Evolutionary conservation across 2,329 filamentous ascomycete genomes (phyloP).

Genomic region (Ascochyta rabiei): DNA sequence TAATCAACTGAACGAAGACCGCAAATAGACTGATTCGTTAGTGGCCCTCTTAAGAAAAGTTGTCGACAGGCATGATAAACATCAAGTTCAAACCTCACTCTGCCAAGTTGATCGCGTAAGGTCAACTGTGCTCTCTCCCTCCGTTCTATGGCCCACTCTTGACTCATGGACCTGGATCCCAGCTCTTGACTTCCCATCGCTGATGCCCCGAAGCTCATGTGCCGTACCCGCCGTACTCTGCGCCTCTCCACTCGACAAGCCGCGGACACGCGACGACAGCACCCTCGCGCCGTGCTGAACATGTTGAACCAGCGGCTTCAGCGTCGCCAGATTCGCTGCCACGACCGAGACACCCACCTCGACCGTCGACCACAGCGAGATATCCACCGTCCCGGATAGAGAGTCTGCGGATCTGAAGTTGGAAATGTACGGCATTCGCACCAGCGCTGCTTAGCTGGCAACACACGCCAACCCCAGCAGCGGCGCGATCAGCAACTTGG

Average conservation of each 20-base stretch:
- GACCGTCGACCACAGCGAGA: conserved; percentile 26
- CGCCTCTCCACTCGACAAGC: background rate
- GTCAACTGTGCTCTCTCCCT: background rate
- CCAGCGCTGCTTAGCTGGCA: conserved; percentile 22
- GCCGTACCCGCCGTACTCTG: background rate
- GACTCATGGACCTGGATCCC: background rate
- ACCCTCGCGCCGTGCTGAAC: background rate
- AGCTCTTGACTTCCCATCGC: background rate
- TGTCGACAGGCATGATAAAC: too few relatives aligned
- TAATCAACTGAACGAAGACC: too few relatives aligned
- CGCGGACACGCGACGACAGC: background rate
- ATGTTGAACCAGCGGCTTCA: conserved; percentile 16
- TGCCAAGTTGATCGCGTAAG: background rate
- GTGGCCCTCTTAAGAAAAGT: too few relatives aligned
- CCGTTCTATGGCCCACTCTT: background rate
- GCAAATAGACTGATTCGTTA: too few relatives aligned
- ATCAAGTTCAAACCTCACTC: background rate
- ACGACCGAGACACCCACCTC: conserved; percentile 21
- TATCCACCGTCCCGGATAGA: conserved; percentile 22
- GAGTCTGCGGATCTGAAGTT: conserved; percentile 25
- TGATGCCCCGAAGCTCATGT: background rate
- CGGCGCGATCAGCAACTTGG: conserved; percentile 17
- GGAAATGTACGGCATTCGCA: conserved; percentile 22
- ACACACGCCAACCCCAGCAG: conserved; percentile 19
- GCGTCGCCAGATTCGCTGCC: conserved; percentile 22